Evolutionary conservation across 371 early-diverging fungal genomes (phyloP).

Genomic region (Pancytospora philotis): DNA sequence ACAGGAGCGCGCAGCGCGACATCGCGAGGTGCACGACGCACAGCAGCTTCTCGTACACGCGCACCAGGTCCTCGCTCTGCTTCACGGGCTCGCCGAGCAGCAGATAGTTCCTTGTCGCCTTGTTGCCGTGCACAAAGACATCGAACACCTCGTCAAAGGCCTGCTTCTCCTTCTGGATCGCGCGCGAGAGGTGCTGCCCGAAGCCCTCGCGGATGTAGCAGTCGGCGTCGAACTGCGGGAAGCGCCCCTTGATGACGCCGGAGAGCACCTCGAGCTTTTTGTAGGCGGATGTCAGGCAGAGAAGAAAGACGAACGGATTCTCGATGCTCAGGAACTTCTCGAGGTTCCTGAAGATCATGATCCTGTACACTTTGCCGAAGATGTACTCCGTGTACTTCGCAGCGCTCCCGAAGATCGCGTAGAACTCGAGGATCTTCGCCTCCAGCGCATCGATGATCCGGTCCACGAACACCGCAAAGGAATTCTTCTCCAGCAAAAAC

Average conservation of each 20-base stretch:
- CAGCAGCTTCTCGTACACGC: constrained; percentile 24
- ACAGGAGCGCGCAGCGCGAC: constrained; percentile 18
- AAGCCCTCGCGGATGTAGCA: constrained; percentile 19
- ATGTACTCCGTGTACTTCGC: constrained; percentile 23
- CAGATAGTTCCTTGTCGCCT: constrained; percentile 17
- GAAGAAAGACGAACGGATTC: constrained; percentile 32
- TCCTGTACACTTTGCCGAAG: constrained; percentile 34
- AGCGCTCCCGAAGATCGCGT: constrained; percentile 22
- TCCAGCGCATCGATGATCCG: constrained; percentile 22
- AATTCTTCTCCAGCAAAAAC: constrained; percentile 21
- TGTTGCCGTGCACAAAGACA: constrained; percentile 11
- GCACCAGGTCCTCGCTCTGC: background rate
- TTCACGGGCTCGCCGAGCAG: constrained; percentile 15
- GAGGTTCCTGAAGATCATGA: constrained; percentile 28
- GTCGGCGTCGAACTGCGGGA: constrained; percentile 11
- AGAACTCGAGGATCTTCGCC: constrained; percentile 10
- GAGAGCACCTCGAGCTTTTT: constrained; percentile 18
- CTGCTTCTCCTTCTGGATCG: constrained; percentile 35
- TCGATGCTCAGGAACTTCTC: constrained; percentile 24
- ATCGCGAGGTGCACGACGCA: constrained; percentile 17
- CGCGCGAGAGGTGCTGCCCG: constrained; percentile 10
- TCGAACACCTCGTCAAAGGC: constrained; percentile 42
- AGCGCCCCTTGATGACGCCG: constrained; percentile 15
- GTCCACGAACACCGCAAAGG: constrained; percentile 31
- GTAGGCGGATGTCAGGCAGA: constrained; percentile 23